phyloP scores from a whole-genome alignment of 1,284 basidiomycete genomes.

The Cystobasidium sp. region DNA sequence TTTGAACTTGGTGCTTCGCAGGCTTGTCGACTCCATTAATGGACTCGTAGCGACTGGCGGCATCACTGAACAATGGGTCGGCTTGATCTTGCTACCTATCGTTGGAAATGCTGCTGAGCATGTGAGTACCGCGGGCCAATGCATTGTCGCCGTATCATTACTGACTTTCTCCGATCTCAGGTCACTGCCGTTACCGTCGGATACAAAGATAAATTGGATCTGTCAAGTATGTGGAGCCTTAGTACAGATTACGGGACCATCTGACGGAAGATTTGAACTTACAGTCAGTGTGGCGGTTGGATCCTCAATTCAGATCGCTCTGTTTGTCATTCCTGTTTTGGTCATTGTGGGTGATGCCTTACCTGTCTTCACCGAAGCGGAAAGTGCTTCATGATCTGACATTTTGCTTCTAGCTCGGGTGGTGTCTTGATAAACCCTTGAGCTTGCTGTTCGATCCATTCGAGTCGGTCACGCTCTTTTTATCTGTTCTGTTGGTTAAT shows the following conservation, averaged over 20 bases:
- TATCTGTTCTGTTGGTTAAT: conserved; percentile 51
- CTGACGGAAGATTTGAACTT: conserved; percentile 60
- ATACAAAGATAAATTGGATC: conserved; percentile 58
- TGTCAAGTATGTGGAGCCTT: conserved; percentile 49
- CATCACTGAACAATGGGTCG: conserved; percentile 62
- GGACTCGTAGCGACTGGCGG: conserved; percentile 57
- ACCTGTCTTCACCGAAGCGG: neutral
- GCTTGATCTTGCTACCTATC: conserved; percentile 56
- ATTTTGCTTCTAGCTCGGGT: conserved; percentile 57
- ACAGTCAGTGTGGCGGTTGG: conserved; percentile 82
- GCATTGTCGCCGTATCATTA: conserved; percentile 52
- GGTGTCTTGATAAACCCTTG: conserved; percentile 70
- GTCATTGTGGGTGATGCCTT: conserved; percentile 53
- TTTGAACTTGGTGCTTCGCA: neutral
- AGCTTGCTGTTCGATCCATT: conserved; percentile 70
- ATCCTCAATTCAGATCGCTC: conserved; percentile 87
- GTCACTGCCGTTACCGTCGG: conserved; percentile 56
- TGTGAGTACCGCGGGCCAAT: neutral
- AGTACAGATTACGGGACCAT: neutral
- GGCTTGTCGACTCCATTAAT: conserved; percentile 55
- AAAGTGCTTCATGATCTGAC: neutral
- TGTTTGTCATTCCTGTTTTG: conserved; percentile 75
- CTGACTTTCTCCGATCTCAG: neutral
- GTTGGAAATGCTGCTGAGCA: conserved; percentile 49
- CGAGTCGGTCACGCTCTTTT: conserved; percentile 64